Conservation (phyloP, 2,329 filamentous ascomycete genomes). For the Orbilia blumenaviensis region DNA sequence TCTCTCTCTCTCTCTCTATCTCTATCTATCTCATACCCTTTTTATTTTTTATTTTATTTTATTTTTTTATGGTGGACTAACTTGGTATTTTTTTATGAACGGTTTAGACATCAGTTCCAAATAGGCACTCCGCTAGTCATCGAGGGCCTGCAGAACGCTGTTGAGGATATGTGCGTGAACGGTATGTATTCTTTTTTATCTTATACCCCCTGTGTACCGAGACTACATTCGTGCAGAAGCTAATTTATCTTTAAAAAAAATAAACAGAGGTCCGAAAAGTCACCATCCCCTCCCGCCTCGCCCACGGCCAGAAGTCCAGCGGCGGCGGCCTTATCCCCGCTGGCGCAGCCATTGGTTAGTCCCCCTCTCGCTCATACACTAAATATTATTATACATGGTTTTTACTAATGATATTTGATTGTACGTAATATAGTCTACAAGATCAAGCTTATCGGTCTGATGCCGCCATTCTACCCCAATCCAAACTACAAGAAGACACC, state of each 20-base stretch:
- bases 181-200: slow-evolving; percentile 20
- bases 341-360: slow-evolving; percentile 30
- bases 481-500: slow-evolving; percentile 2
- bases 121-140: slow-evolving; percentile 34
- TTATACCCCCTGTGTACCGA: not conserved
- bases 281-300: slow-evolving; percentile 34
- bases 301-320: slow-evolving; percentile 14
- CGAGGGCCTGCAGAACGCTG: slow-evolving; percentile 20
- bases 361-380: not conserved
- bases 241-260: not conserved
- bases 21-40: no score
- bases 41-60: not conserved
- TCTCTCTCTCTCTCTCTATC: not conserved
- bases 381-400: no score
- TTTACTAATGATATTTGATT: slow-evolving; percentile 2
- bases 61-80: not conserved
- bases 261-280: slow-evolving; percentile 34
- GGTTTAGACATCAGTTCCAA: slow-evolving; percentile 49
- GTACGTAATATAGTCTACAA: slow-evolving; percentile 16
- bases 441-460: slow-evolving; percentile 30
- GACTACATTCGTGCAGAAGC: not conserved
- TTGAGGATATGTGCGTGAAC: slow-evolving; percentile 43
- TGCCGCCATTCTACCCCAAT: slow-evolving; percentile 22
- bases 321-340: slow-evolving; percentile 39
- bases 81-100: not conserved